These are phyloP conservation scores for Rhododendron mucronatum DNA, from an alignment of 148 eudicot species.

Conservation along the genomic window DNA sequence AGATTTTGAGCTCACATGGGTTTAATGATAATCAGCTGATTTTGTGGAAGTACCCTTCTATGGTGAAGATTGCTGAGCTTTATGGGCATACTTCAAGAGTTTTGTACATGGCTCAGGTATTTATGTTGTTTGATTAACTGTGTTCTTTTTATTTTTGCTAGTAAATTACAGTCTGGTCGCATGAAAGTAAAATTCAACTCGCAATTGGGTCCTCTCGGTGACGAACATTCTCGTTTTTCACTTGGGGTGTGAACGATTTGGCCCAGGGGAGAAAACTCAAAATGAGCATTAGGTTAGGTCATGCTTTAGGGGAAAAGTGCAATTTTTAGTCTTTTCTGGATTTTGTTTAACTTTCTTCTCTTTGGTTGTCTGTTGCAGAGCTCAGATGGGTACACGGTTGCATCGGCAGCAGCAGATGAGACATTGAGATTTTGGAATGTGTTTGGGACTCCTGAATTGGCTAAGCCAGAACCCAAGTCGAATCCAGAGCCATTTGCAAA, in stretches of 20 bases:
- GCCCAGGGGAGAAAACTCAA: background rate
- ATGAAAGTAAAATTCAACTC: background rate
- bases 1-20: conserved; percentile 36
- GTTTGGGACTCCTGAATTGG: conserved; percentile 29
- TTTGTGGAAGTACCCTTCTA: conserved; percentile 41
- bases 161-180: background rate
- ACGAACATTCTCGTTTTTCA: too few relatives aligned
- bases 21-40: conserved; percentile 24
- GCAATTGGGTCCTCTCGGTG: background rate
- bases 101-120: conserved; percentile 31
- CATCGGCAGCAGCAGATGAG: conserved; percentile 37
- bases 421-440: conserved; percentile 39
- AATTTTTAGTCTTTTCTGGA: background rate
- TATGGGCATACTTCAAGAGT: conserved; percentile 30
- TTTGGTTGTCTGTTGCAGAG: conserved; percentile 21
- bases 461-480: conserved; percentile 16
- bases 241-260: background rate
- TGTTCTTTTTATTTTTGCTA: background rate
- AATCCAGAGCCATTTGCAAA: conserved; percentile 30
- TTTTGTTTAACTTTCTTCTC: background rate
- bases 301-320: background rate
- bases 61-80: conserved; percentile 34
- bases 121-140: background rate
- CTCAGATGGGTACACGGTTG: conserved; percentile 37
- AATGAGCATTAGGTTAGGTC: too few relatives aligned